Conservation (phyloP, 768 basidiomycete genomes). For the Steccherinum ochraceum region DNA sequence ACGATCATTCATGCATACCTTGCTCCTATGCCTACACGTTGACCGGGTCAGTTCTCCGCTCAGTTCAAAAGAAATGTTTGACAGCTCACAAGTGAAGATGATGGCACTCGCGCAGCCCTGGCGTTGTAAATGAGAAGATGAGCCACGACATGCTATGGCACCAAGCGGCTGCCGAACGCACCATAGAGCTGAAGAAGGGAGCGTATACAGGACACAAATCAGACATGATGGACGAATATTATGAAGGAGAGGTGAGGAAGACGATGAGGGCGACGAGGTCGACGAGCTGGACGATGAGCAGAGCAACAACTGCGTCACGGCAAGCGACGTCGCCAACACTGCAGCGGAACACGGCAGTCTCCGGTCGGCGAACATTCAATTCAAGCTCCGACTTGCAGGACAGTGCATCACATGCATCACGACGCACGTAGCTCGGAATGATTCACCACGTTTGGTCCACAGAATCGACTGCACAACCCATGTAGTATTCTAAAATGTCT, state of each 20-base stretch:
- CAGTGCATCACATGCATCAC: too few species aligned
- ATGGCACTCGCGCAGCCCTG: conserved; percentile 96
- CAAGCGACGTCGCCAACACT: background rate
- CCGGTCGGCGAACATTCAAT: background rate
- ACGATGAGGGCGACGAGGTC: conserved; percentile 1
- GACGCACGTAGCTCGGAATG: too few species aligned
- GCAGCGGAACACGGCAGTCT: background rate
- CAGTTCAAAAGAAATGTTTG: background rate
- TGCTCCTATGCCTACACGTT: conserved; percentile 66
- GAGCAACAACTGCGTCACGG: conserved; percentile 8
- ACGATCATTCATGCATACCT: conserved; percentile 60
- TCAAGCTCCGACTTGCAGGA: background rate
- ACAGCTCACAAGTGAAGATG: conserved; percentile 87
- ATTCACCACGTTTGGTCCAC: too few species aligned
- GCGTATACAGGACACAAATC: conserved; percentile 92
- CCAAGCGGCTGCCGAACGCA: conserved; percentile 32
- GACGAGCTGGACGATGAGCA: conserved; percentile 14
- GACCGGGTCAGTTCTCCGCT: background rate
- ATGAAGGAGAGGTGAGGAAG: background rate
- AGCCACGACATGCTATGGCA: conserved; percentile 7
- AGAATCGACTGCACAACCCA: too few species aligned
- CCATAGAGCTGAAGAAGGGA: conserved; percentile 98
- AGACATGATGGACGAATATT: conserved; percentile 39
- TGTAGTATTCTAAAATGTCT: background rate
- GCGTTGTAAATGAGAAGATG: conserved; percentile 4